Conservation (phyloP, 441 rosid species). For the Omphalea diandra region DNA sequence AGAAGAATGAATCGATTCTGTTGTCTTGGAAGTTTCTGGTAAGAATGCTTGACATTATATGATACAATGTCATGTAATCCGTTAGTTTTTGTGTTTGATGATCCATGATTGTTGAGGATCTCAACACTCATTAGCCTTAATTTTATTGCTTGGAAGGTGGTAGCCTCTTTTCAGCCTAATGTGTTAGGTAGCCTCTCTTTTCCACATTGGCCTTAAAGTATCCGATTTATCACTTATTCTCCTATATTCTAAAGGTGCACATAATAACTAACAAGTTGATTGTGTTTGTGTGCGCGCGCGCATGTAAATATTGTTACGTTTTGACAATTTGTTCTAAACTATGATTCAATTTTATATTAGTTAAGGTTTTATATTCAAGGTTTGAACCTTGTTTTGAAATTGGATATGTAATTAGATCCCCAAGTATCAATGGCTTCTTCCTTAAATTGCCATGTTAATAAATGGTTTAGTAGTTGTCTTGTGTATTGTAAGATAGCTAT, state of each 20-base stretch:
- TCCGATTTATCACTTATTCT: not conserved
- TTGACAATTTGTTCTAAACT: no score
- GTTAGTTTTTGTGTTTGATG: not conserved
- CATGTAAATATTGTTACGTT: no score
- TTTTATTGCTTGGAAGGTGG: not conserved
- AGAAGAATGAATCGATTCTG: conserved; percentile 3
- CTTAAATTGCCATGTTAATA: no score
- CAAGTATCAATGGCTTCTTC: no score
- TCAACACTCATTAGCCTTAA: no score
- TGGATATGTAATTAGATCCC: no score
- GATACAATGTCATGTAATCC: not conserved
- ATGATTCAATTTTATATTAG: no score
- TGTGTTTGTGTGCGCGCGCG: no score
- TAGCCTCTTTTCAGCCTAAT: not conserved
- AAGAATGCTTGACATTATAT: conserved; percentile 1
- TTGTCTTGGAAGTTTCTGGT: not conserved
- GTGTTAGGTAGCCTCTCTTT: not conserved
- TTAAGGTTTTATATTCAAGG: no score
- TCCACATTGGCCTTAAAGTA: not conserved
- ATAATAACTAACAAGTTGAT: not conserved
- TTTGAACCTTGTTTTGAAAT: no score
- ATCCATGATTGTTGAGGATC: not conserved
- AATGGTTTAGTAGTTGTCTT: no score
- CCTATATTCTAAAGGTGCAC: not conserved
- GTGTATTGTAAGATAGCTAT: no score